Percentiles rank a stretch among this genome's conserved stretches.
Evolutionary conservation across 805 yeast species (phyloP).

Genomic region (Torulaspora delbrueckii): DNA sequence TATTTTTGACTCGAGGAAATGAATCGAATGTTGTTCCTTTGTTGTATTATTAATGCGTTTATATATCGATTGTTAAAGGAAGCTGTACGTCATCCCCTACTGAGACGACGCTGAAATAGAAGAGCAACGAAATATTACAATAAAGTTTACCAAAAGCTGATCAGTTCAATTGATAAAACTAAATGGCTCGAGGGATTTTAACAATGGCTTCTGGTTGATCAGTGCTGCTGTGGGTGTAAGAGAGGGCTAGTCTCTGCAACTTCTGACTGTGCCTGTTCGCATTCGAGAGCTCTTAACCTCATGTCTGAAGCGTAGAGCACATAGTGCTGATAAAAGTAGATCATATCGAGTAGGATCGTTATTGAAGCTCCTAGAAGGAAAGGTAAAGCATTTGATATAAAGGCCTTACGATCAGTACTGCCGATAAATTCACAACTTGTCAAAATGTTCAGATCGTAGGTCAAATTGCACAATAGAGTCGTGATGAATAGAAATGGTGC

Average conservation of each 20-base stretch:
- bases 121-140: background rate
- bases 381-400: constrained; percentile 68
- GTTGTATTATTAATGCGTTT: background rate
- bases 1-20: background rate
- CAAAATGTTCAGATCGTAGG: constrained; percentile 72
- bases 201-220: background rate
- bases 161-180: background rate
- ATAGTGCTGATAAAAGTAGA: constrained; percentile 58
- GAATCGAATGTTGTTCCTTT: background rate
- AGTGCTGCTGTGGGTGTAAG: background rate
- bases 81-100: background rate
- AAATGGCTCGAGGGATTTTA: background rate
- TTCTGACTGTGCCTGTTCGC: constrained; percentile 11
- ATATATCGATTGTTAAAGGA: background rate
- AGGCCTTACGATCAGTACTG: constrained; percentile 39
- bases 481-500: constrained; percentile 75
- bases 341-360: constrained; percentile 69
- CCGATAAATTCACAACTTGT: constrained; percentile 52
- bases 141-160: background rate
- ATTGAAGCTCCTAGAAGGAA: constrained; percentile 83
- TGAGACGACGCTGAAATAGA: background rate
- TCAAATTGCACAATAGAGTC: constrained; percentile 71
- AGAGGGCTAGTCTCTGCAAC: constrained; percentile 5
- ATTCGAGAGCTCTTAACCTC: constrained; percentile 28
- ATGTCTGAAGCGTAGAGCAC: constrained; percentile 32